A percentile compares a stretch with the other conserved stretches of the same genome.
These are phyloP conservation scores for Peniophora sp. DNA, from an alignment of 1,284 basidiomycete genomes.

Conservation along the genomic window DNA sequence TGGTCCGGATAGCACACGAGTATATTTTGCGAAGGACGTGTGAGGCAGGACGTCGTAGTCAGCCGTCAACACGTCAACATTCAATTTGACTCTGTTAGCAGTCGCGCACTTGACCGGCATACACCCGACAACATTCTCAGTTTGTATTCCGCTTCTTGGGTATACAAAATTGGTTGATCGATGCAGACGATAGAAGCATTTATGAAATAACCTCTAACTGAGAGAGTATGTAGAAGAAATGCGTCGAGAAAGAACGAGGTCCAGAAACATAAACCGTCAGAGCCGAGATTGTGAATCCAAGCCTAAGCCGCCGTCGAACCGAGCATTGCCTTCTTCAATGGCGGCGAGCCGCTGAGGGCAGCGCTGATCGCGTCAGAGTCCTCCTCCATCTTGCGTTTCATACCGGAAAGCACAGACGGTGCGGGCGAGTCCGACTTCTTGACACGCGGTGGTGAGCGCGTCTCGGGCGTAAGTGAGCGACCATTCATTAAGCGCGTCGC, in stretches of 20 bases:
- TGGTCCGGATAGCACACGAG: too few relatives aligned
- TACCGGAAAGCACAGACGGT: constrained; percentile 43
- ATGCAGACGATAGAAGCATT: too few relatives aligned
- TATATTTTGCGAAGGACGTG: too few relatives aligned
- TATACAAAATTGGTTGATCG: too few relatives aligned
- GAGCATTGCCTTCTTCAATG: constrained; percentile 37
- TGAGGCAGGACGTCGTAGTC: too few relatives aligned
- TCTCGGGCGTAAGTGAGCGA: constrained; percentile 68
- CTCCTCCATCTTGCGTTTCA: constrained; percentile 65
- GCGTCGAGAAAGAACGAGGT: constrained; percentile 3
- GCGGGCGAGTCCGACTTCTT: constrained; percentile 33
- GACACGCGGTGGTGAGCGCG: constrained; percentile 38
- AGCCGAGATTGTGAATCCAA: constrained; percentile 2
- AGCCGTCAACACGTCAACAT: neutral
- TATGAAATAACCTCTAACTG: too few relatives aligned
- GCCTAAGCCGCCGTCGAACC: constrained; percentile 5
- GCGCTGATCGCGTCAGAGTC: constrained; percentile 22
- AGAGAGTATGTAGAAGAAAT: too few relatives aligned
- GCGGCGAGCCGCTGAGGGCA: constrained; percentile 38
- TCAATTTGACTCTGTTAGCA: neutral
- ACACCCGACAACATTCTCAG: neutral
- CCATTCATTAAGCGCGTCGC: constrained; percentile 60
- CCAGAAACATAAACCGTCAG: neutral
- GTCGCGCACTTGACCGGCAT: neutral
- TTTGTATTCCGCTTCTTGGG: too few relatives aligned